phyloP scores from a whole-genome alignment of 2,329 filamentous ascomycete species.

The Eutypella sp. region DNA sequence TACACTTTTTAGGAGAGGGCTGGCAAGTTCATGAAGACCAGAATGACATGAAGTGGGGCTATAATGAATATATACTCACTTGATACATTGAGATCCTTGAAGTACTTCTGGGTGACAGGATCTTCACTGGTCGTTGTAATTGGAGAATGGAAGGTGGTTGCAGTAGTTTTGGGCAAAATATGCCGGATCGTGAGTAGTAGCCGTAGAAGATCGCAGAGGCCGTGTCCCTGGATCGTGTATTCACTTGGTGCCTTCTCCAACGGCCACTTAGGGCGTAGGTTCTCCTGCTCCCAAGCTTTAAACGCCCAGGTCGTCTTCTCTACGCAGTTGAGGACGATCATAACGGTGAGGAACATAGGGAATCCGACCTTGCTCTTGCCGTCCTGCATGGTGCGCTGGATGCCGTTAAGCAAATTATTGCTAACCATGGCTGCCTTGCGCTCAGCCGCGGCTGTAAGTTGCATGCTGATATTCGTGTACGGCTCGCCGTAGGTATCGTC shows the following conservation, averaged over 20 bases:
- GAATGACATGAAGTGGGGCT: slow-evolving; percentile 1
- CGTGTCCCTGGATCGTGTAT: slow-evolving; percentile 55
- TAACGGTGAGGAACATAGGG: slow-evolving; percentile 55
- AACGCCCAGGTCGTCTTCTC: slow-evolving; percentile 67
- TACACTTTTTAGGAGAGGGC: too few relatives aligned
- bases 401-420: slow-evolving; percentile 51
- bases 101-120: slow-evolving; percentile 44
- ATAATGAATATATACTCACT: slow-evolving; percentile 40
- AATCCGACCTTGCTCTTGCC: slow-evolving; percentile 56
- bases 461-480: slow-evolving; percentile 58
- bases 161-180: slow-evolving; percentile 49
- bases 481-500: slow-evolving; percentile 51
- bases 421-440: slow-evolving; percentile 57
- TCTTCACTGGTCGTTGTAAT: slow-evolving; percentile 44
- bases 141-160: slow-evolving; percentile 41
- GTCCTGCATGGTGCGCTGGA: slow-evolving; percentile 58
- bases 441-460: slow-evolving; percentile 60
- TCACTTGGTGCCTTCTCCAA: slow-evolving; percentile 51
- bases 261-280: slow-evolving; percentile 56
- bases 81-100: slow-evolving; percentile 50
- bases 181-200: slow-evolving; percentile 59
- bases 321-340: slow-evolving; percentile 60
- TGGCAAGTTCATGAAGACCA: too few relatives aligned
- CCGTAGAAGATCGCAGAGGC: slow-evolving; percentile 52
- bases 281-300: slow-evolving; percentile 62